Conservation (phyloP, 163 green algal genomes). For the Volvox carteri region DNA sequence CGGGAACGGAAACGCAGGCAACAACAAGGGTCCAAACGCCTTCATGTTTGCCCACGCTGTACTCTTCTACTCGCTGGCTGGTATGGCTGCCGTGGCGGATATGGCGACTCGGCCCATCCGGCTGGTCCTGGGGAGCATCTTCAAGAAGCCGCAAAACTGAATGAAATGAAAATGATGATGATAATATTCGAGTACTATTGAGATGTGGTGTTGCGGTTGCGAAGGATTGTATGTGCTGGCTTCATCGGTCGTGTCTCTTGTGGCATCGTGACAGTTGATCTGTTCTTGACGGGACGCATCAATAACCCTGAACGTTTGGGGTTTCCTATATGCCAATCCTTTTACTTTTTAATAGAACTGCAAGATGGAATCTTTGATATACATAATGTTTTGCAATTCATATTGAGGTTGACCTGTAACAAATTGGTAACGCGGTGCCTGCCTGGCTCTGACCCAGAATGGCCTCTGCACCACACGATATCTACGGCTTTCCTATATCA, state of each 20-base stretch:
- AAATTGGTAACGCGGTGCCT: constrained; percentile 16
- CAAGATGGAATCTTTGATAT: neutral
- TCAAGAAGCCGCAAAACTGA: neutral
- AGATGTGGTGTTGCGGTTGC: no score
- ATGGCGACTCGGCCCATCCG: neutral
- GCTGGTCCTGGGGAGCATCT: neutral
- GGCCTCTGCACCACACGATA: neutral
- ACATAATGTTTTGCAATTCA: neutral
- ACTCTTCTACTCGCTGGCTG: constrained; percentile 1
- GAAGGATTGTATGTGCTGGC: no score
- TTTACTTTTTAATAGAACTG: neutral
- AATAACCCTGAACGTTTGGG: neutral
- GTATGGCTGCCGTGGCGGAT: neutral
- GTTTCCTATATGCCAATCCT: neutral
- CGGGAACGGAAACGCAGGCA: neutral
- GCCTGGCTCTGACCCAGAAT: neutral
- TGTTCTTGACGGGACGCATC: neutral
- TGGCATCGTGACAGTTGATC: constrained; percentile 3
- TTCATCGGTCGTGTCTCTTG: no score
- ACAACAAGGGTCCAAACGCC: neutral
- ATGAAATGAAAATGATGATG: no score
- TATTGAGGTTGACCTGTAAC: neutral
- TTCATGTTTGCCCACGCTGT: constrained; percentile 16
- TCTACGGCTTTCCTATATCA: constrained; percentile 24
- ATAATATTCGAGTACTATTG: no score